phyloP scores from a whole-genome alignment of 2,329 filamentous ascomycete species.

The Colletotrichum somersetense region DNA sequence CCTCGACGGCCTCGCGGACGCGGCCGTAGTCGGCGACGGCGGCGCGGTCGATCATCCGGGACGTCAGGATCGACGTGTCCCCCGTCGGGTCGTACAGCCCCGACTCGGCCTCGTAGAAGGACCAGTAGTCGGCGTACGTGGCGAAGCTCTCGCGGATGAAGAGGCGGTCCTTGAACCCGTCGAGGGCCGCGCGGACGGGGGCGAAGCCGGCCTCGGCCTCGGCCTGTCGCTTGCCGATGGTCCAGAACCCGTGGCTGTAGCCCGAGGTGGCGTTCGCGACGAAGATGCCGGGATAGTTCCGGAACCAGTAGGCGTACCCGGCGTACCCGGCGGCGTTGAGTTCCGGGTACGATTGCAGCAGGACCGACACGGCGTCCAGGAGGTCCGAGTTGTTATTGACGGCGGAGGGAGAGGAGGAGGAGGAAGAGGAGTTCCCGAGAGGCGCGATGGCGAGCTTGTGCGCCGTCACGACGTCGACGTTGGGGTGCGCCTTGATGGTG shows the following conservation, averaged over 20 bases:
- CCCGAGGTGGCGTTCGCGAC: constrained; percentile 46
- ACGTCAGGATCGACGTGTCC: constrained; percentile 45
- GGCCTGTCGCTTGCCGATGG: constrained; percentile 45
- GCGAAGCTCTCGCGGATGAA: constrained; percentile 44
- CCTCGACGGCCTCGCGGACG: constrained; percentile 46
- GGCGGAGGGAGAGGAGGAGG: constrained; percentile 17
- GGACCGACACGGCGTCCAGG: constrained; percentile 46
- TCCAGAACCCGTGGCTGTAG: constrained; percentile 48
- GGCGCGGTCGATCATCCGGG: constrained; percentile 46
- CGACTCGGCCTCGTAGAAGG: constrained; percentile 47
- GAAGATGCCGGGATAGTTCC: constrained; percentile 44
- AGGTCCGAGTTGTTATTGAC: constrained; percentile 47
- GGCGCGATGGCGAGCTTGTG: constrained; percentile 46
- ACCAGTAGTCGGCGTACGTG: constrained; percentile 49
- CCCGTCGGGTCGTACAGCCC: constrained; percentile 45
- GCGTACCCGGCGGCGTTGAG: constrained; percentile 50
- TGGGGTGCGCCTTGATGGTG: constrained; percentile 64
- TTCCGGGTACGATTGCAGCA: constrained; percentile 49
- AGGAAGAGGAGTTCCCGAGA: constrained; percentile 34
- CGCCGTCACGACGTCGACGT: constrained; percentile 48
- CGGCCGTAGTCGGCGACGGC: constrained; percentile 42
- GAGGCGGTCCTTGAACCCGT: constrained; percentile 43
- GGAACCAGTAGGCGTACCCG: constrained; percentile 48
- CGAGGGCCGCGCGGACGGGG: constrained; percentile 42
- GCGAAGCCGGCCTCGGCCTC: constrained; percentile 45